Conservation (phyloP, 345 rosid species). For the Dipteronia dyeriana region DNA sequence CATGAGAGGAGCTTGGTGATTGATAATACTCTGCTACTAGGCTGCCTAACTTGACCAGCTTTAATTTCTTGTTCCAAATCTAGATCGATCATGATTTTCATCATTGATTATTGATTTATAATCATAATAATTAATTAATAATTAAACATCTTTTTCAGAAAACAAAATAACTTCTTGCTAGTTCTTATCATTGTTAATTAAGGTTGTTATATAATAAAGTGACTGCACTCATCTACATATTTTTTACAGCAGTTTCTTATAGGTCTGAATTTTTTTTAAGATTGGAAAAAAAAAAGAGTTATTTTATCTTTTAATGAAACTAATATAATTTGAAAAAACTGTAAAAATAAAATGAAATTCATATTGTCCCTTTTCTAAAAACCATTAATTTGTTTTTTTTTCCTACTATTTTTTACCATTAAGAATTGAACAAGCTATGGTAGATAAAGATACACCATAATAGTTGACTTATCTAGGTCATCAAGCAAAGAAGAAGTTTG, state of each 20-base stretch:
- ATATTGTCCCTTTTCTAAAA: too few relatives aligned
- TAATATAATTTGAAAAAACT: too few relatives aligned
- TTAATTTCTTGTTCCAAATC: not conserved
- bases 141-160: not conserved
- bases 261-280: too few relatives aligned
- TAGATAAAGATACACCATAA: slow-evolving; percentile 13
- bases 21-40: not conserved
- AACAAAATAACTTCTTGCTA: too few relatives aligned
- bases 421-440: not conserved
- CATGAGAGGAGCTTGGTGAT: not conserved
- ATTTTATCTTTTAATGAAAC: too few relatives aligned
- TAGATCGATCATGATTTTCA: too few relatives aligned
- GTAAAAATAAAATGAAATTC: too few relatives aligned
- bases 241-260: too few relatives aligned
- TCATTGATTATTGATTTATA: not conserved
- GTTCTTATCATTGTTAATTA: too few relatives aligned
- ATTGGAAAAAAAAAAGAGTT: too few relatives aligned
- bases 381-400: too few relatives aligned
- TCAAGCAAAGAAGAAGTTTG: not conserved
- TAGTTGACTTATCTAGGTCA: slow-evolving; percentile 35
- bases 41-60: slow-evolving; percentile 24
- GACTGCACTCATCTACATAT: too few relatives aligned
- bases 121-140: not conserved
- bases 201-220: not conserved
- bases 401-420: not conserved